A percentile compares a stretch with the other conserved stretches of the same genome.
Conservation (phyloP, 2,329 filamentous ascomycete genomes). For the Pseudohalonectria lignicola region DNA sequence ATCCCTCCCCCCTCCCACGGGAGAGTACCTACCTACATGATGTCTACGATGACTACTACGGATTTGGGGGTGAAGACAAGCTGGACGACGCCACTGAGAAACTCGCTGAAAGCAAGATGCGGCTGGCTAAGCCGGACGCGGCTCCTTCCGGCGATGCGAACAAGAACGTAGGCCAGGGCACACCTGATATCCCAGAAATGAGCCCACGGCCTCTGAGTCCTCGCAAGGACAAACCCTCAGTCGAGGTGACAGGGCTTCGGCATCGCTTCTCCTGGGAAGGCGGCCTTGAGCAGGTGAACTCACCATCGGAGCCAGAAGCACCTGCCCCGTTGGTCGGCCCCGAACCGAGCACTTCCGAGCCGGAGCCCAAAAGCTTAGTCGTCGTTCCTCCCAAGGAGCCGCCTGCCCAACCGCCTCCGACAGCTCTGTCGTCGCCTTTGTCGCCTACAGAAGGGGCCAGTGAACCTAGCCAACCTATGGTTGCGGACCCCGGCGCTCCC, state of each 20-base stretch:
- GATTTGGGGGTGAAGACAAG: slow-evolving; percentile 40
- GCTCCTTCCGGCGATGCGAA: no score
- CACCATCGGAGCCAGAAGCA: slow-evolving; percentile 2
- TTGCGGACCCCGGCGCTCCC: no score
- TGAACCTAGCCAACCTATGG: no score
- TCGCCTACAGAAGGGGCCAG: not conserved
- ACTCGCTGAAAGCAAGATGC: not conserved
- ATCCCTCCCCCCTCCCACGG: slow-evolving; percentile 15
- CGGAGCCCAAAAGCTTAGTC: slow-evolving; percentile 2
- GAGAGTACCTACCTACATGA: slow-evolving; percentile 54
- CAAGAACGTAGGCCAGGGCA: no score
- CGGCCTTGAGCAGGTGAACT: slow-evolving; percentile 12
- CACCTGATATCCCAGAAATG: no score
- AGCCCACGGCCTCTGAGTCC: slow-evolving; percentile 2
- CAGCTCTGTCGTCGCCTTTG: not conserved
- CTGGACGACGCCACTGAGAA: slow-evolving; percentile 1
- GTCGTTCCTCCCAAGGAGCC: not conserved
- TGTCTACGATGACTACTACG: slow-evolving; percentile 56
- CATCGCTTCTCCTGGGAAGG: slow-evolving; percentile 33
- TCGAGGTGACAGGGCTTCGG: slow-evolving; percentile 3
- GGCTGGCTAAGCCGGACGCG: not conserved
- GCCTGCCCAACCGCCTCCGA: not conserved
- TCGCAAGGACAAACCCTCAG: not conserved
- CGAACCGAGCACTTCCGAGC: not conserved
- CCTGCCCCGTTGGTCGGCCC: not conserved